Evolutionary conservation across 208 protist species (phyloP).

Genomic region (Spongospora subterranea): DNA sequence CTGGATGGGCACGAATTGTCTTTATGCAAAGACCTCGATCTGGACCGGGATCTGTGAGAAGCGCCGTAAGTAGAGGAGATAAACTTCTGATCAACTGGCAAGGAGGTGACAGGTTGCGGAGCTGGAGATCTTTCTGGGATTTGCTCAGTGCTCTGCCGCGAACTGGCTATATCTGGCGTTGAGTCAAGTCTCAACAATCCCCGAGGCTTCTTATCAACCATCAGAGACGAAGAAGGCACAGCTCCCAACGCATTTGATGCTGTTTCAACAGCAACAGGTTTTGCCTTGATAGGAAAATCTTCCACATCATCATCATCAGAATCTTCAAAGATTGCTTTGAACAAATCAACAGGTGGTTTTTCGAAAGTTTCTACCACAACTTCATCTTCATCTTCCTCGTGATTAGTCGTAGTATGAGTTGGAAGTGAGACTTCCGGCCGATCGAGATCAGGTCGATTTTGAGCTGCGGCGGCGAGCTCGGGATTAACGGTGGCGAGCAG

Average conservation of each 20-base stretch:
- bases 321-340: conserved; percentile 28
- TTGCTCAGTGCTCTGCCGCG: not conserved
- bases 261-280: not conserved
- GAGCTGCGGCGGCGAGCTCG: not conserved
- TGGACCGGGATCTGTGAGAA: too few species aligned
- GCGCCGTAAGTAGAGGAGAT: too few species aligned
- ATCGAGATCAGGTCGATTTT: not conserved
- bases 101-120: too few species aligned
- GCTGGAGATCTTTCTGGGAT: not conserved
- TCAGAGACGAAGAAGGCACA: not conserved
- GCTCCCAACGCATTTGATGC: not conserved
- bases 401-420: too few species aligned
- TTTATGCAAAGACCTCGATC: too few species aligned
- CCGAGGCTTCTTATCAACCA: not conserved
- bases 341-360: conserved; percentile 36
- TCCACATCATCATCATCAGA: conserved; percentile 9
- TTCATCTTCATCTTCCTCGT: not conserved
- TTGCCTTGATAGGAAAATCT: not conserved
- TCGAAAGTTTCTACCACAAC: not conserved
- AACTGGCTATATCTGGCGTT: not conserved
- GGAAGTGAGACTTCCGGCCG: not conserved
- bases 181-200: not conserved
- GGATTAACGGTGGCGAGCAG: conserved; percentile 18
- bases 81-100: too few species aligned
- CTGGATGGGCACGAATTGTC: too few species aligned